Base-by-base conservation (phyloP, 768 basidiomycete genomes). In the Omphalotus guepiniiformis region DNA sequence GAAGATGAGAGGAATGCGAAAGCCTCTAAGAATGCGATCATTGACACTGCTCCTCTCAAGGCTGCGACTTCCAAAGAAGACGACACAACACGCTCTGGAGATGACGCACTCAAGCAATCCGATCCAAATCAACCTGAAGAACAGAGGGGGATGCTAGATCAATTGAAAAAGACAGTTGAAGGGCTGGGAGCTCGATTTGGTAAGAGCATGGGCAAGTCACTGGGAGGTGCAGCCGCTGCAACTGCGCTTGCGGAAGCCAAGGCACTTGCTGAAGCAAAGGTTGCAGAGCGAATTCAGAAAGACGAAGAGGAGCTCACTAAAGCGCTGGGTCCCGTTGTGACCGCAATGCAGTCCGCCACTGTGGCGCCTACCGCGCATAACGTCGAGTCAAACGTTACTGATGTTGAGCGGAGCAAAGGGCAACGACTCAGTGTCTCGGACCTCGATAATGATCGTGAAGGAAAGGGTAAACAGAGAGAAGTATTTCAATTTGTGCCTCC, bases 151-250 rank as follows among this genome's bases (percentile, higher is more conserved):
- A 75, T 85, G 53, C 71, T 90, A 35, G 77, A 79, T 55, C 69
- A 75, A 15, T 70, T 91, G 41, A 90, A 85, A 67, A 81, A 78
- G 57, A 87, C 81, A 1, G 79, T 89, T 0, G 81, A 85, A 59
- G 83, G 74, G 13, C 68, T 85, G 23, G 83, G 83, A 15, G 70
- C 79, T 15, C 78, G 76, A 3, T 58, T 72, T 37, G 75, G 75
- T 25, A 87, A 80, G 57, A 74, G 75, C 42, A 68, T 73, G 59
- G 74, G 76, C 43, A 87, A 82, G 57, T 85, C 86, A 29, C 58
- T 85, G 7, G 82, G 83, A 41, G 75, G 75, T 9, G 67, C 64
- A 35, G 75, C 76, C 18, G 77, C 75, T 3, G 78, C 72, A 6
- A 70, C 58, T 26, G 82, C 80, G 18, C 72, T 88, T 7, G 85